Evolutionary conservation across 306 rosid genomes (phyloP).

Genomic region (Amphicarpaea edgeworthii): DNA sequence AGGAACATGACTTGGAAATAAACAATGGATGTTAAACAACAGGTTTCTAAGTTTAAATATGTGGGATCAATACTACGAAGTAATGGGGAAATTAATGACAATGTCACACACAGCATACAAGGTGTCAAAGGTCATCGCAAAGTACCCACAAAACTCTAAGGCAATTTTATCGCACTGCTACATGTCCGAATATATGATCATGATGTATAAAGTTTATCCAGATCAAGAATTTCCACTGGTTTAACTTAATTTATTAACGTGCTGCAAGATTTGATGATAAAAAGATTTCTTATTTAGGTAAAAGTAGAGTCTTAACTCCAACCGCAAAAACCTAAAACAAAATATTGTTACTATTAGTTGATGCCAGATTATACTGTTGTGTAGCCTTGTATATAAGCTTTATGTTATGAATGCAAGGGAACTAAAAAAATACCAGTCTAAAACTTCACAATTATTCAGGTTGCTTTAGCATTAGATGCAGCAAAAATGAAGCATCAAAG

Average conservation of each 20-base stretch:
- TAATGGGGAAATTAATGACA: neutral
- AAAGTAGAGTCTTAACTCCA: neutral
- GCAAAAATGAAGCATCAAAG: constrained; percentile 20
- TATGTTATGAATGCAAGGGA: neutral
- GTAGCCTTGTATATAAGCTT: constrained; percentile 18
- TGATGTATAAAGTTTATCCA: neutral
- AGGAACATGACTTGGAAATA: neutral
- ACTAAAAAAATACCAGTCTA: neutral
- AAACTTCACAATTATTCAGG: neutral
- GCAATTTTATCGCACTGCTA: neutral
- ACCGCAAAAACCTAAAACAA: neutral
- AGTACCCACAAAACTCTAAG: neutral
- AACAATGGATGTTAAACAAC: neutral
- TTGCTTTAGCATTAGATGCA: constrained; percentile 10
- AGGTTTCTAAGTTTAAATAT: neutral
- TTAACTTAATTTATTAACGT: neutral
- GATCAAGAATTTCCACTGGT: constrained; percentile 1
- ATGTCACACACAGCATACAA: neutral
- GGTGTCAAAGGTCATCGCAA: neutral
- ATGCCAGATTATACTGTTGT: neutral
- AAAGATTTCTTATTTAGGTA: neutral
- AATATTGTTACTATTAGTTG: constrained; percentile 19
- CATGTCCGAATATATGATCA: neutral
- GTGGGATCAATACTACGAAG: neutral
- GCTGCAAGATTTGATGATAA: constrained; percentile 14